Base-by-base conservation (phyloP, 2,329 filamentous ascomycete species). In the Colletotrichum melonis region DNA sequence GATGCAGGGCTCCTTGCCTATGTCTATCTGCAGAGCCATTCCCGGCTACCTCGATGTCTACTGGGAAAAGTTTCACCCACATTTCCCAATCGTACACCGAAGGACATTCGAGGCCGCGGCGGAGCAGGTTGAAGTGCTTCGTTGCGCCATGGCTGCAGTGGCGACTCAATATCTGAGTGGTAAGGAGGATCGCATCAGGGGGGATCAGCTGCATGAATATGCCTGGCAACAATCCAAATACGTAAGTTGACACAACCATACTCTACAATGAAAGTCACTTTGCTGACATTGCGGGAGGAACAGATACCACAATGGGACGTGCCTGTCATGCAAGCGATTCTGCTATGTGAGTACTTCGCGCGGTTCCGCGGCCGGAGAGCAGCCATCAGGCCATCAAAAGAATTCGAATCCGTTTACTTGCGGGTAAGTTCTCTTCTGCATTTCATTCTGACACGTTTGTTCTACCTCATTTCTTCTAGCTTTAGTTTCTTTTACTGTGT, bases 81-180 rank as follows among this genome's bases (percentile, higher is more conserved):
- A 82, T 68, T 86, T 85, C 75, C 88, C 88, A n/a, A 78, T 90
- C 30, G 82, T 90, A 30, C 88, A 90, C 79, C 83, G 83, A 70
- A 78, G 81, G 26, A 85, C 83, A 16, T 84, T 87, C 54, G 85
- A 87, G 69, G 81, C 80, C 30, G 79, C 80, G 22, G 79, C 80
- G 5, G 84, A 86, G 66, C 79, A 82, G 32, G 46, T 79, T 7
- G 85, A 88, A 66, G 80, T 87, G 55, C 80, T 90, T 58, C 84
- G 81, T 16, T 89, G 84, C 73, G 87, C 88, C 72, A 90, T 90
- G 88, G 88, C 88, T 26, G 88, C 88, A n/a, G 79, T 90, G 35
- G 88, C 86, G 58, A 86, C 88, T 26, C 88, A 90, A 76, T 86
- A 84, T 73, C 80, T 89, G 66, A 79, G 82, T 62, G 81, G 82